These are phyloP conservation scores for Amaranthus cruentus DNA, from an alignment of 148 eudicot species.

Conservation along the genomic window DNA sequence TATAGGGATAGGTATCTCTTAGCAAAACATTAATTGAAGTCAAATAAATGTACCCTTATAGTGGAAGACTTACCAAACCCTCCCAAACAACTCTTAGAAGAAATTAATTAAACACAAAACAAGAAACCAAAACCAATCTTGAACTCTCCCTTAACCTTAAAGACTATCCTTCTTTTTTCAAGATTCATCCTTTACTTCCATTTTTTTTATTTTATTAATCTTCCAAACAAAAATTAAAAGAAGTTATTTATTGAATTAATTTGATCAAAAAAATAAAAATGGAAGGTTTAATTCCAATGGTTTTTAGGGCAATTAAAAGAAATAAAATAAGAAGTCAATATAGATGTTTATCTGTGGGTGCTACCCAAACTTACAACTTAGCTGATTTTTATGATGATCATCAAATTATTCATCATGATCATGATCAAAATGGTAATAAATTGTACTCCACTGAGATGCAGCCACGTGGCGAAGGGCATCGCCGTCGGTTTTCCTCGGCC, in stretches of 20 bases:
- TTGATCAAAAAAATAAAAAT: conserved; percentile 10
- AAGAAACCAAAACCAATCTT: conserved; percentile 19
- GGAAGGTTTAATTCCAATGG: conserved; percentile 54
- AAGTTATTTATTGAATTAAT: too few species aligned
- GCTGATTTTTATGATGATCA: conserved; percentile 29
- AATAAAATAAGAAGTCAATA: conserved; percentile 33
- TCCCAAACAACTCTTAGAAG: not conserved
- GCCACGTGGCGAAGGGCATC: conserved; percentile 21
- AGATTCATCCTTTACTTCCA: not conserved
- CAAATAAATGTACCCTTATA: conserved; percentile 13
- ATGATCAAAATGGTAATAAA: not conserved
- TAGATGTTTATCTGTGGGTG: conserved; percentile 29
- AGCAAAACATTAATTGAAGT: conserved; percentile 17
- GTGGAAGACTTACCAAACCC: conserved; percentile 21
- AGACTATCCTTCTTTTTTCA: not conserved
- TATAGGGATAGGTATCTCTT: not conserved
- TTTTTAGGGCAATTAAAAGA: conserved; percentile 33
- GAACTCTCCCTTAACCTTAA: conserved; percentile 18
- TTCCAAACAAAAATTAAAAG: not conserved
- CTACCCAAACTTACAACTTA: conserved; percentile 30
- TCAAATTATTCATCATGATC: not conserved
- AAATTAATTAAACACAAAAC: not conserved
- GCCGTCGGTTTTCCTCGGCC: conserved; percentile 28
- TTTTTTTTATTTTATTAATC: not conserved
- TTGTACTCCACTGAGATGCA: not conserved